Percentiles rank a stretch among this genome's conserved stretches.
These are phyloP conservation scores for Daldinia decipiens DNA, from an alignment of 495 filamentous ascomycete genomes.

Conservation along the genomic window DNA sequence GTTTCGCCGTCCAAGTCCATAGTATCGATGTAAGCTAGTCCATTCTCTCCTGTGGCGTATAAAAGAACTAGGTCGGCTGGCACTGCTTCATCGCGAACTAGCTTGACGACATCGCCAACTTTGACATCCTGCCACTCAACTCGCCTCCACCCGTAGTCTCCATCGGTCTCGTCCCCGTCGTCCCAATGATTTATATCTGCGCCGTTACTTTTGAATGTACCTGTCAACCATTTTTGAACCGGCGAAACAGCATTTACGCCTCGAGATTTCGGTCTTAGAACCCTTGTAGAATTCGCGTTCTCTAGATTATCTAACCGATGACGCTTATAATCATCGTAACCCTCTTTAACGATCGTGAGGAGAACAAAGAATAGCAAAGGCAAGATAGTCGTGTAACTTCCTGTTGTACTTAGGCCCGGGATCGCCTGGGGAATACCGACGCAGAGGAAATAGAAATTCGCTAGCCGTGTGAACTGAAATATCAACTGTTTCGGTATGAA, in stretches of 20 bases:
- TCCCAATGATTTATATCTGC: conserved; percentile 11
- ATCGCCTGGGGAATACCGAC: conserved; percentile 92
- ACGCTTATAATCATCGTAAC: conserved; percentile 86
- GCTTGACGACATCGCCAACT: conserved; percentile 83
- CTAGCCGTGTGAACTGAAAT: conserved; percentile 90
- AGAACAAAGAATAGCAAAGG: conserved; percentile 85
- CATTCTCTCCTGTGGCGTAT: conserved; percentile 77
- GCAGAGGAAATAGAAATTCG: conserved; percentile 91
- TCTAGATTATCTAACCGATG: conserved; percentile 87
- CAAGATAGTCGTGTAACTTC: conserved; percentile 86
- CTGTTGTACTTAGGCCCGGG: conserved; percentile 85
- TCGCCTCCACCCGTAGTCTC: conserved; percentile 63
- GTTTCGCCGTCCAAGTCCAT: conserved; percentile 98
- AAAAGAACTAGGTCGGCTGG: conserved; percentile 85
- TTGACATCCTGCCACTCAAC: conserved; percentile 82
- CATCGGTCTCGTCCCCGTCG: conserved; percentile 43
- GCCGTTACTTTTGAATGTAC: conserved; percentile 9
- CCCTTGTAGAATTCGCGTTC: conserved; percentile 74
- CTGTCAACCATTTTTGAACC: conserved; percentile 36
- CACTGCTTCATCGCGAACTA: conserved; percentile 78
- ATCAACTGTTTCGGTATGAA: conserved; percentile 89
- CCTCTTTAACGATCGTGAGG: conserved; percentile 90
- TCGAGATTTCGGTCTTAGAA: conserved; percentile 54
- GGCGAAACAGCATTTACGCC: conserved; percentile 1
- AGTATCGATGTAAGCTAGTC: conserved; percentile 87